Conservation (phyloP, 139 green algal species). For the Closterium sp. region DNA sequence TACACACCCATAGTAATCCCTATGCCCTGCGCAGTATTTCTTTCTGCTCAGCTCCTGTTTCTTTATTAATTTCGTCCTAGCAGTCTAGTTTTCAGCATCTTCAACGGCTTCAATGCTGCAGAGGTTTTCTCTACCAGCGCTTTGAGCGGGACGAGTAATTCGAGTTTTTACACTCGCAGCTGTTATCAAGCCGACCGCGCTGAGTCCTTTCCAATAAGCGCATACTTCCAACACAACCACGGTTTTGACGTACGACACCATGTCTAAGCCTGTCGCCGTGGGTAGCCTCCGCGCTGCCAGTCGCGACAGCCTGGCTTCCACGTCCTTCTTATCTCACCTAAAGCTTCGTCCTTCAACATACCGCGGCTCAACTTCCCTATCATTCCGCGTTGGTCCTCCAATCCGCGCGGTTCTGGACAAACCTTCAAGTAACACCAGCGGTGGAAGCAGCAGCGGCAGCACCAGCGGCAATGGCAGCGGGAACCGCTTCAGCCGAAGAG, state of each 20-base stretch:
- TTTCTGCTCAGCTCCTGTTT: neutral
- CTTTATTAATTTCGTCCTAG: neutral
- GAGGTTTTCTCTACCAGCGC: neutral
- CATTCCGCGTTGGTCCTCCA: neutral
- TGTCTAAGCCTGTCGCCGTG: neutral
- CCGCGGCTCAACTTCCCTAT: neutral
- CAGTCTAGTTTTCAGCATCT: neutral
- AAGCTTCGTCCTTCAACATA: neutral
- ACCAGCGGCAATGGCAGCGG: neutral
- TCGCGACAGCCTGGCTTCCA: neutral
- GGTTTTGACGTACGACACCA: neutral
- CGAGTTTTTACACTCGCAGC: neutral
- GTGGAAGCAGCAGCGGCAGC: neutral
- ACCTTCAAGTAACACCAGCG: neutral
- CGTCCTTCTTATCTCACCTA: neutral
- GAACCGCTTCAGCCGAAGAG: neutral
- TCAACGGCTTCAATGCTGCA: neutral
- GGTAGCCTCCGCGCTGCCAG: neutral
- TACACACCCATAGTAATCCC: neutral
- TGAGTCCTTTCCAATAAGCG: no score
- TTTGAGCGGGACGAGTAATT: neutral
- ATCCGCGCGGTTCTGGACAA: neutral
- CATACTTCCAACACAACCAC: neutral
- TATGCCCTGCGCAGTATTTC: neutral
- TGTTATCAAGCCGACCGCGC: no score